These are phyloP conservation scores for Fusarium pininemorale DNA, from an alignment of 2,329 filamentous ascomycete species.

Conservation along the genomic window DNA sequence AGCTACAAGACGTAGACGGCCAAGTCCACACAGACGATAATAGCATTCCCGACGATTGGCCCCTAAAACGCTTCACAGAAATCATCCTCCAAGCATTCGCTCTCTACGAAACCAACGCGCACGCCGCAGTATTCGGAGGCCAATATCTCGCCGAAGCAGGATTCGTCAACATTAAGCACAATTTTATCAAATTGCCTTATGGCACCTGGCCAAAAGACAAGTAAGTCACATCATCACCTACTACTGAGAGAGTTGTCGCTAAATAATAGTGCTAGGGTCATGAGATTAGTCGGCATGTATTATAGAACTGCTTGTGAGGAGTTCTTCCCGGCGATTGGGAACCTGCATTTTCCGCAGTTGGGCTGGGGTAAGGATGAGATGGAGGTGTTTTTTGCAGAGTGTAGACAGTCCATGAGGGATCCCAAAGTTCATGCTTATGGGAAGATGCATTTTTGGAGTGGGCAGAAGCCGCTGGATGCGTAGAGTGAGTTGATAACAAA, in stretches of 20 bases:
- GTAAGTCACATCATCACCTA: constrained; percentile 10
- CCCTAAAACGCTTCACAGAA: constrained; percentile 48
- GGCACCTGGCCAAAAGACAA: constrained; percentile 59
- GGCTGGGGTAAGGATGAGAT: constrained; percentile 49
- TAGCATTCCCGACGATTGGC: constrained; percentile 47
- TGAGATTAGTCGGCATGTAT: constrained; percentile 53
- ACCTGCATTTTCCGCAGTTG: constrained; percentile 50
- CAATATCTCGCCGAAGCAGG: constrained; percentile 51
- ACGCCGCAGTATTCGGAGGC: constrained; percentile 50
- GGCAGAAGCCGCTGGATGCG: constrained; percentile 48
- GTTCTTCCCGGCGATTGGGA: constrained; percentile 53
- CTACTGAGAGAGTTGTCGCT: rapidly evolving
- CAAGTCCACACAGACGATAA: constrained; percentile 51
- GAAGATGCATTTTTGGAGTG: constrained; percentile 56
- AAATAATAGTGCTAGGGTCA: constrained; percentile 37
- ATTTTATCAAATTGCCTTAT: constrained; percentile 54
- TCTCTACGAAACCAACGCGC: constrained; percentile 49
- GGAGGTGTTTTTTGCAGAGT: constrained; percentile 46
- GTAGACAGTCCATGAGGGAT: constrained; percentile 45
- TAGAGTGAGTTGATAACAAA: background rate
- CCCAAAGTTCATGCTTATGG: constrained; percentile 47
- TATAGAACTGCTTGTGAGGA: constrained; percentile 53
- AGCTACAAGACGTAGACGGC: constrained; percentile 57
- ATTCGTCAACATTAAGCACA: constrained; percentile 51
- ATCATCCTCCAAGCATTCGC: constrained; percentile 50